Base-by-base conservation (phyloP, 1,284 basidiomycete species). In the Afroboletus lepidellus region DNA sequence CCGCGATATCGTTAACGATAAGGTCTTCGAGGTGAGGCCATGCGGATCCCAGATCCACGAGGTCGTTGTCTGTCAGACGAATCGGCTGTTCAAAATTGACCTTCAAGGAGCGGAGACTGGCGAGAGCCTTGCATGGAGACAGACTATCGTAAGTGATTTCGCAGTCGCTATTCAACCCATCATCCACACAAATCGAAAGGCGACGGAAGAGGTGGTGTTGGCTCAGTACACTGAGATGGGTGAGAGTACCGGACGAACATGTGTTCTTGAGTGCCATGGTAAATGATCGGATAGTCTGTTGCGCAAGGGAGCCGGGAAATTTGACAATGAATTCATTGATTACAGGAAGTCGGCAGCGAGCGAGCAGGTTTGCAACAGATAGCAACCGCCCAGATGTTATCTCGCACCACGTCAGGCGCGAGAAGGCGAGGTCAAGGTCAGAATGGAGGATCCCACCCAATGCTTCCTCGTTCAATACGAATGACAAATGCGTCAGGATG, bases 1-100 rank as follows among this genome's bases (percentile, higher is more conserved):
- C 51, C 1, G 27, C 21, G 3, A 48, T 29, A 5, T 32, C 6
- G 34, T 39, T 55, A 46, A 58, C 39, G 25, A 18, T 15, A 18
- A 39, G 39, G 8, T 46, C 29, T 33, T 42, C 38, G 33, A 58
- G 12, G n/a, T 34, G 29, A 8, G 50, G 55, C 46, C 51, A 55
- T 15, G 51, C 34, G 4, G 33, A 55, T 3, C 11, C 51, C 15
- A 55, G 8, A 5, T 43, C 38, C 3, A 39, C 15, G 24, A 55
- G 25, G 21, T 49, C 38, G 16, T 41, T 11, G 16, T 54, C 38
- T 8, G 45, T 48, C 29, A 55, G 24, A 15, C 21, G 8, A 5
- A 50, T 15, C 6, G 38, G n/a, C 21, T 34, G 46, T 1, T 21
- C 24, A 9, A 56, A 15, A n/a, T 44, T 43, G 18, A 44, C 1